Conservation (phyloP, 179 eudicot species). For the Kewa caespitosa region DNA sequence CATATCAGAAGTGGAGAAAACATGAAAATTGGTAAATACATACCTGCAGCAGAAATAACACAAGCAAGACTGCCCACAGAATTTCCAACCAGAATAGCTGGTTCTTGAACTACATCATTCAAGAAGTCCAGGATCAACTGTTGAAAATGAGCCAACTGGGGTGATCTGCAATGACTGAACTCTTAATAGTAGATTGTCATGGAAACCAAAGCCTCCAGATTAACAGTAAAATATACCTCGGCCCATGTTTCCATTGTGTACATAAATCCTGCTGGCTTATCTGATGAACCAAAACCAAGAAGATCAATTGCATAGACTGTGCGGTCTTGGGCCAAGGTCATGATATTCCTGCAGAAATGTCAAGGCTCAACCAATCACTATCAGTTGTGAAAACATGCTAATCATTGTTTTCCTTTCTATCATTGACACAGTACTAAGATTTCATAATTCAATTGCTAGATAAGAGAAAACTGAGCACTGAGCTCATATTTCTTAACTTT, state of each 20-base stretch:
- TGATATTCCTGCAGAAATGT: slow-evolving; percentile 62
- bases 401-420: background rate
- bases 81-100: slow-evolving; percentile 80
- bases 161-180: slow-evolving; percentile 42
- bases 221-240: slow-evolving; percentile 40
- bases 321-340: slow-evolving; percentile 52
- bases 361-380: background rate
- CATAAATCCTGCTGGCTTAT: slow-evolving; percentile 72
- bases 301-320: slow-evolving; percentile 86
- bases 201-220: slow-evolving; percentile 14
- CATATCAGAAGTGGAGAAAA: too few species aligned
- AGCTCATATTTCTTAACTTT: background rate
- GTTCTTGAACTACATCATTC: slow-evolving; percentile 69
- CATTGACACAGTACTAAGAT: background rate
- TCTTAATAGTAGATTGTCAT: slow-evolving; percentile 27
- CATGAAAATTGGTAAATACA: background rate
- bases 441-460: background rate
- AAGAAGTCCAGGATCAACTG: slow-evolving; percentile 88
- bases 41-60: slow-evolving; percentile 82
- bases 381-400: background rate
- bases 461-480: background rate
- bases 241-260: slow-evolving; percentile 92
- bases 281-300: slow-evolving; percentile 91
- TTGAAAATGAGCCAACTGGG: slow-evolving; percentile 34
- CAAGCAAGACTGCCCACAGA: slow-evolving; percentile 98